A percentile compares a stretch with the other conserved stretches of the same genome.
Conservation (phyloP, 2,329 filamentous ascomycete species). For the Alternaria sp. region DNA sequence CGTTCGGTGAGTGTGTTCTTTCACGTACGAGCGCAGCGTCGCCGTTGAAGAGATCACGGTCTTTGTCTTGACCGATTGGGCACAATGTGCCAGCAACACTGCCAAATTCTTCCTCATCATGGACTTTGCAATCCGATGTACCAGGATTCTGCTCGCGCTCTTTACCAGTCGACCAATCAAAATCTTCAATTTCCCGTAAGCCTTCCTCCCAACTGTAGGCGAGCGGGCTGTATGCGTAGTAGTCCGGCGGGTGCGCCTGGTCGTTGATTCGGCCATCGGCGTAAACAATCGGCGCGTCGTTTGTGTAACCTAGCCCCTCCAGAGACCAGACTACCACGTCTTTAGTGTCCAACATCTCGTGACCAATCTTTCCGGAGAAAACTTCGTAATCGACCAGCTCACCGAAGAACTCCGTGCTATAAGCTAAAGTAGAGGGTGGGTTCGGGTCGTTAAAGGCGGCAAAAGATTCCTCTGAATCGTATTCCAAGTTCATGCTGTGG, state of each 20-base stretch:
- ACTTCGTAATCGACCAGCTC: neutral
- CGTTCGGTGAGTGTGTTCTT: neutral
- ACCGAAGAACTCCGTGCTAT: neutral
- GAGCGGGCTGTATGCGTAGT: conserved; percentile 15
- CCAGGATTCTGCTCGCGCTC: neutral
- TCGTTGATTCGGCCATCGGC: conserved; percentile 14
- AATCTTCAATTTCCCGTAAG: conserved; percentile 31
- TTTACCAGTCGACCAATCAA: conserved; percentile 28
- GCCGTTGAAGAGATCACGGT: neutral
- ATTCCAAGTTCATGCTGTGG: neutral
- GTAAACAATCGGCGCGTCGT: conserved; percentile 1
- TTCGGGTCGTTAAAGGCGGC: neutral
- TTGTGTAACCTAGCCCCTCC: conserved; percentile 10
- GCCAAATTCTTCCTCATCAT: neutral
- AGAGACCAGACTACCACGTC: neutral
- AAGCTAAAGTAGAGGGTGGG: neutral
- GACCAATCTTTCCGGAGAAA: neutral
- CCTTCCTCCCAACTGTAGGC: conserved; percentile 31
- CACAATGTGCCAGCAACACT: neutral
- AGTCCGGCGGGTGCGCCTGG: conserved; percentile 11
- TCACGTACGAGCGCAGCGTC: neutral
- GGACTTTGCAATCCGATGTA: neutral
- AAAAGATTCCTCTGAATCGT: neutral
- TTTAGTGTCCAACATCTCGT: neutral
- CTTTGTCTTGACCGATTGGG: neutral